Evolutionary conservation across 148 eudicot species (phyloP).

Genomic region (Chenopodium formosanum): DNA sequence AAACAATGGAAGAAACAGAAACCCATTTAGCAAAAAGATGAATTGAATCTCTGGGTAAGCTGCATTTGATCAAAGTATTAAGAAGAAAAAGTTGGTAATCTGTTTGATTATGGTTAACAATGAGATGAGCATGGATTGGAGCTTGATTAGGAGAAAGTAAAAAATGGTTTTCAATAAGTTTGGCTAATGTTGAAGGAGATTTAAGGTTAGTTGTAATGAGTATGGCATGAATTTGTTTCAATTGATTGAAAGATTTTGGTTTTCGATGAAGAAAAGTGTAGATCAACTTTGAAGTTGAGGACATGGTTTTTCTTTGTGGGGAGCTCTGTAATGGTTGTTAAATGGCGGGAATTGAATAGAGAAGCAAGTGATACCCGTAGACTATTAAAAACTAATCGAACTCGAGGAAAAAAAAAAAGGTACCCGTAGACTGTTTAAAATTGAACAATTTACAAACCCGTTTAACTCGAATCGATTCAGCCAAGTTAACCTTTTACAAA

Average conservation of each 20-base stretch:
- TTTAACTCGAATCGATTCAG: no score
- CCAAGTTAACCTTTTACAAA: no score
- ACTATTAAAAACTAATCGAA: no score
- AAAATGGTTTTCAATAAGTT: slow-evolving; percentile 39
- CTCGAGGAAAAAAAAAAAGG: no score
- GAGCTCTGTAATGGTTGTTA: no score
- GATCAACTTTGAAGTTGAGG: slow-evolving; percentile 11
- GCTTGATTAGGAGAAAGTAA: slow-evolving; percentile 30
- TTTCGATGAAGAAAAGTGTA: slow-evolving; percentile 23
- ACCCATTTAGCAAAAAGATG: slow-evolving; percentile 47
- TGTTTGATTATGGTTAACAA: slow-evolving; percentile 29
- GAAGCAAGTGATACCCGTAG: no score
- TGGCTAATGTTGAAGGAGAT: slow-evolving; percentile 28
- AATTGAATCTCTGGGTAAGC: slow-evolving; percentile 44
- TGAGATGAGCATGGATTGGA: slow-evolving; percentile 38
- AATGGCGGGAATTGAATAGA: no score
- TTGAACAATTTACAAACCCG: no score
- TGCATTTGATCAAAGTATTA: slow-evolving; percentile 52
- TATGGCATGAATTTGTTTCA: slow-evolving; percentile 50
- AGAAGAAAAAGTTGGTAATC: slow-evolving; percentile 32
- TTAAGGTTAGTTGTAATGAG: slow-evolving; percentile 39
- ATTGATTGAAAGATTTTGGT: slow-evolving; percentile 21
- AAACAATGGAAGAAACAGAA: slow-evolving; percentile 28
- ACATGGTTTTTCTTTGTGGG: neutral
- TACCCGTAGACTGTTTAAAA: no score